A percentile compares a stretch with the other conserved stretches of the same genome.
Evolutionary conservation across 768 basidiomycete genomes (phyloP).

Genomic region (Amanita jacksonii): DNA sequence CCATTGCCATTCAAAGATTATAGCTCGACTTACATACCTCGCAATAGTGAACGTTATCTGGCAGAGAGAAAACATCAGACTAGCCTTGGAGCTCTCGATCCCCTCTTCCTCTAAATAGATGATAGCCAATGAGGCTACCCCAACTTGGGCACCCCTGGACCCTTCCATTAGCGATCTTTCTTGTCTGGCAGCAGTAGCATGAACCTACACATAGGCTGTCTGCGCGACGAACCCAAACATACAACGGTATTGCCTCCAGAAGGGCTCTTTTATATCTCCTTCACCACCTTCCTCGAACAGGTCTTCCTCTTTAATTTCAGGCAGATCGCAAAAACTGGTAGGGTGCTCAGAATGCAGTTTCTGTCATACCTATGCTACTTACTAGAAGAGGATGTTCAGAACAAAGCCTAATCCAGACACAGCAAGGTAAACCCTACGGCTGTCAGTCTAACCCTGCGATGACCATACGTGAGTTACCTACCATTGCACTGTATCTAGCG

Average conservation of each 20-base stretch:
- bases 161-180: neutral
- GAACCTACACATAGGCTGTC: conserved; percentile 49
- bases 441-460: neutral
- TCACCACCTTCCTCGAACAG: conserved; percentile 38
- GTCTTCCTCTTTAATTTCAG: conserved; percentile 66
- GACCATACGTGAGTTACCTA: conserved; percentile 13
- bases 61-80: conserved; percentile 61
- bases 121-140: conserved; percentile 56
- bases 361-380: conserved; percentile 13
- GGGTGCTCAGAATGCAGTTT: conserved; percentile 1
- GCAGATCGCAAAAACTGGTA: conserved; percentile 54
- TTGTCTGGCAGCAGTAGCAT: neutral
- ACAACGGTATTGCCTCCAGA: conserved; percentile 62
- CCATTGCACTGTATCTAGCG: conserved; percentile 64
- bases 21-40: conserved; percentile 25
- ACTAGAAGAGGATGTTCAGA: conserved; percentile 60
- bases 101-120: conserved; percentile 60
- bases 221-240: conserved; percentile 69
- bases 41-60: conserved; percentile 60
- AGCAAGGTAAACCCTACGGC: conserved; percentile 50
- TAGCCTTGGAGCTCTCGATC: conserved; percentile 40
- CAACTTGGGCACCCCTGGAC: conserved; percentile 50
- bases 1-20: no score
- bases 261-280: conserved; percentile 37
- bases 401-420: conserved; percentile 53